A percentile compares a stretch with the other conserved stretches of the same genome.
These are phyloP conservation scores for Drechslerella coelobrocha DNA, from an alignment of 2,329 filamentous ascomycete species.

Conservation along the genomic window DNA sequence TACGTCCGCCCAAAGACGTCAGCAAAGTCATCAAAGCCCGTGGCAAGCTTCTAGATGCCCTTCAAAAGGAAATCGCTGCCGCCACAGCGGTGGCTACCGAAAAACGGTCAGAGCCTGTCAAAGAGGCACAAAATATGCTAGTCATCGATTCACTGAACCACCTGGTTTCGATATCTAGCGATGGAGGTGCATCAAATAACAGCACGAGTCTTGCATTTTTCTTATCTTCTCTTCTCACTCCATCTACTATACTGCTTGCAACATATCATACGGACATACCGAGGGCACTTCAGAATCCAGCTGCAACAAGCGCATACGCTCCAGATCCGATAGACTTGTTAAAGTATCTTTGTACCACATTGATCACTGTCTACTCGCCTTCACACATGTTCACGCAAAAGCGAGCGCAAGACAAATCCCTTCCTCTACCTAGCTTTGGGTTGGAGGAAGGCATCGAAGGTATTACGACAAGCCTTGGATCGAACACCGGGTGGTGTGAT, in stretches of 20 bases:
- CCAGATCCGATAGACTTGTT: constrained; percentile 76
- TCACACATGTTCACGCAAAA: constrained; percentile 76
- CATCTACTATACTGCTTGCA: constrained; percentile 74
- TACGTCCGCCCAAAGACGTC: constrained; percentile 69
- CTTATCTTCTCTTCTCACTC: constrained; percentile 72
- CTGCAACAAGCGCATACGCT: constrained; percentile 58
- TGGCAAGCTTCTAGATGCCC: constrained; percentile 65
- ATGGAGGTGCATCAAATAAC: constrained; percentile 19
- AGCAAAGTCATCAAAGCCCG: constrained; percentile 72
- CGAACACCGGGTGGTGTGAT: constrained; percentile 58
- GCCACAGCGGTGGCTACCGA: constrained; percentile 55
- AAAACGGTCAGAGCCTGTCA: constrained; percentile 12
- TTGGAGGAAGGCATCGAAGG: constrained; percentile 79
- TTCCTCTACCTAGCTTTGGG: constrained; percentile 78
- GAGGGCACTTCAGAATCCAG: constrained; percentile 58
- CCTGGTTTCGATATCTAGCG: constrained; percentile 38
- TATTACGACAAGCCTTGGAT: constrained; percentile 71
- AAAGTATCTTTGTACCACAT: constrained; percentile 84
- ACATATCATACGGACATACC: constrained; percentile 85
- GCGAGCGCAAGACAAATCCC: constrained; percentile 75
- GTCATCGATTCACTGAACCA: constrained; percentile 42
- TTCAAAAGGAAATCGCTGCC: constrained; percentile 68
- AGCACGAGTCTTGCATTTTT: constrained; percentile 63
- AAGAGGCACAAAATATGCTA: constrained; percentile 21
- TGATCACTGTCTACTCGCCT: constrained; percentile 76